These are phyloP conservation scores for Fusarium staphyleae DNA, from an alignment of 2,329 filamentous ascomycete genomes.

Conservation along the genomic window DNA sequence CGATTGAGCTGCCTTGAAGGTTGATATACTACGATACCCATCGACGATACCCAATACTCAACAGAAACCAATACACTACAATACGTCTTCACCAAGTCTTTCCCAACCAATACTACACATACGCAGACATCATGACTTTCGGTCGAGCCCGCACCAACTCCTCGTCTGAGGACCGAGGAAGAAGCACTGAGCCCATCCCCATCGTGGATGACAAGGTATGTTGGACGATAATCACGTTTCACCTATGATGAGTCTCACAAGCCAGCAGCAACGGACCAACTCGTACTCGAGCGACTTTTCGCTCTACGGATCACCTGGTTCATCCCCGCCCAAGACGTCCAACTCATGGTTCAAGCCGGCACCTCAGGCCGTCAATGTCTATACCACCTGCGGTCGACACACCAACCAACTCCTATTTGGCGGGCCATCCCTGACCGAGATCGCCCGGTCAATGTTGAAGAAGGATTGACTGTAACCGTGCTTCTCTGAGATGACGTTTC, in stretches of 20 bases:
- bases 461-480: conserved; percentile 35
- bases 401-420: conserved; percentile 61
- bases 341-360: conserved; percentile 47
- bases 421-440: conserved; percentile 54
- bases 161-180: conserved; percentile 33
- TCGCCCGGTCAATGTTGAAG: conserved; percentile 53
- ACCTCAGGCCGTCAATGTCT: conserved; percentile 55
- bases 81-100: neutral
- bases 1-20: conserved; percentile 27
- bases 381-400: conserved; percentile 63
- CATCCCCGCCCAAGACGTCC: conserved; percentile 43
- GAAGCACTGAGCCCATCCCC: conserved; percentile 35
- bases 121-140: conserved; percentile 22
- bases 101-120: neutral
- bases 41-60: conserved; percentile 5
- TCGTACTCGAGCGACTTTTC: conserved; percentile 44
- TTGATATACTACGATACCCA: conserved; percentile 29
- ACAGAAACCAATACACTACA: neutral
- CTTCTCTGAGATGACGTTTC: conserved; percentile 3
- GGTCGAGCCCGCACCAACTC: conserved; percentile 17
- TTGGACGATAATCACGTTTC: conserved; percentile 4
- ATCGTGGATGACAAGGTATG: conserved; percentile 40
- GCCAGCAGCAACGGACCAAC: conserved; percentile 37
- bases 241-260: conserved; percentile 29
- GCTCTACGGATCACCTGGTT: conserved; percentile 33